phyloP scores from a whole-genome alignment of 2,329 filamentous ascomycete species.

The Aspergillus ochraceoroseus region DNA sequence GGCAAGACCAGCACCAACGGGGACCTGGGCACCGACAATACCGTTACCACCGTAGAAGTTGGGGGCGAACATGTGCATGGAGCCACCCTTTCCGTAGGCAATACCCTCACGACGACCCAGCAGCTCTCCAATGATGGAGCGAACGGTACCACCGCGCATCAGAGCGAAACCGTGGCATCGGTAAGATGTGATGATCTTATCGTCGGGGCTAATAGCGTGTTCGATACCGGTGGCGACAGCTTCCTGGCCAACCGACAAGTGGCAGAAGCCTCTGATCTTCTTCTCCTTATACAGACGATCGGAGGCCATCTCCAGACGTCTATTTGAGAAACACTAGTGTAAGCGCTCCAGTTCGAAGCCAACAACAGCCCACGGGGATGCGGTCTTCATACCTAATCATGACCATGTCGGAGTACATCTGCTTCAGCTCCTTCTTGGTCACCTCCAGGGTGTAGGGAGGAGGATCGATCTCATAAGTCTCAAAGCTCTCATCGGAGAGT shows the following conservation, averaged over 20 bases:
- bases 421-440: conserved; percentile 96
- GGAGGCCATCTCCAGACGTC: conserved; percentile 99
- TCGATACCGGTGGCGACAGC: conserved; percentile 96
- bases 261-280: conserved; percentile 99
- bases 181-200: conserved; percentile 97
- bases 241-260: conserved; percentile 96
- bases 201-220: conserved; percentile 82
- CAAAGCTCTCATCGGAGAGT: conserved; percentile 97
- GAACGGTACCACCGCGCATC: conserved; percentile 88
- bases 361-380: background rate
- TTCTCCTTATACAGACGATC: conserved; percentile 99
- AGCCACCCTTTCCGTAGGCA: conserved; percentile 96
- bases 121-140: conserved; percentile 92
- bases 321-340: conserved; percentile 37
- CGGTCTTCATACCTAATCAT: conserved; percentile 66
- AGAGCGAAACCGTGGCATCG: conserved; percentile 97
- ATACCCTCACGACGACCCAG: conserved; percentile 94
- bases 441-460: conserved; percentile 87
- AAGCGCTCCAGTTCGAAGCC: background rate
- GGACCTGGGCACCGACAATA: conserved; percentile 97
- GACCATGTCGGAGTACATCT: conserved; percentile 99
- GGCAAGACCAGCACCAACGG: conserved; percentile 90
- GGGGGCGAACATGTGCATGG: conserved; percentile 99
- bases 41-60: conserved; percentile 98
- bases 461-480: conserved; percentile 98